Base-by-base conservation (phyloP, 1,139 yeast species). In the Taphrina betulina region DNA sequence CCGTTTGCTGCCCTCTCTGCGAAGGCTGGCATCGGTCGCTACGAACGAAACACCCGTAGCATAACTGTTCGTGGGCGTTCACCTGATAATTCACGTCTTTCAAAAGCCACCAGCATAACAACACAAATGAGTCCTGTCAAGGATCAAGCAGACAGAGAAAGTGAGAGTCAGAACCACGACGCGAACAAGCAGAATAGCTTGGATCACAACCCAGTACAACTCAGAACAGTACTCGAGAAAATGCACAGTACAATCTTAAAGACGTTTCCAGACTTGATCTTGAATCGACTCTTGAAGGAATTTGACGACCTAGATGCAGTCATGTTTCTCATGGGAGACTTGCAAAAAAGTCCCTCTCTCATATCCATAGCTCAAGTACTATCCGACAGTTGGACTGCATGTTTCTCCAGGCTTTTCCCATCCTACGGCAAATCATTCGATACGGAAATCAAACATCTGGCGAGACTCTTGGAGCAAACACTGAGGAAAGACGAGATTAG, bases 1-100 rank as follows among this genome's bases (percentile, higher is more conserved):
- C 38, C 38, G 3, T 43, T 43, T 20, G 48, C 37, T n/a, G 38
- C 37, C 19, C 38, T 43, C 7, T 16, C 48, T 10, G 38, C 38
- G 7, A 43, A 31, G 29, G 48, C 48, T 12, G 48, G 48, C 5
- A 14, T n/a, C 3, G 22, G 48, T 22, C 37, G 29, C 10, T 43
- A 14, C 19, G 48, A 43, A 16, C 14, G 12, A 12, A 17, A 10
- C 20, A 8, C 38, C 7, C 24, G 19, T 12, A 29, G 7, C 26
- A 10, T 20, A 12, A 19, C 3, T 10, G 16, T 23, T 22, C 43
- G 2, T 29, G 16, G 16, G 14, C 14, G 29, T 34, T 41, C 45
- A n/a, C 33, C 34, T 10, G 34, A 26, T 4, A 8, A 23, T 14
- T 5, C 37, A 14, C n/a, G 16, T 12, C 7, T 5, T 10, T 14